Evolutionary conservation across 2,329 filamentous ascomycete genomes (phyloP).

Genomic region (Neonectria faginata): DNA sequence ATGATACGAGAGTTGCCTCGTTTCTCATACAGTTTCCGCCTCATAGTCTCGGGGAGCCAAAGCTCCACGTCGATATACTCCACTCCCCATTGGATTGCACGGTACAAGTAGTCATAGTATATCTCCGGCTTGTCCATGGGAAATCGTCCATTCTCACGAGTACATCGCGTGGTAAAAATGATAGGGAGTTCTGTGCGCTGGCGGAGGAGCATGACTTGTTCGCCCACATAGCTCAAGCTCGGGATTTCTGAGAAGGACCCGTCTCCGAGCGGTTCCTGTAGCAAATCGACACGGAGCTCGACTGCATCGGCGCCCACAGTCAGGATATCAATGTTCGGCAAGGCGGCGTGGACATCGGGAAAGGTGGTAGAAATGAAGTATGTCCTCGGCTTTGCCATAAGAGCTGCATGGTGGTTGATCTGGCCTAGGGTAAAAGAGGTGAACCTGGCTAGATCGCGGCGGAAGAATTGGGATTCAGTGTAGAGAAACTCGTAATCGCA

Average conservation of each 20-base stretch:
- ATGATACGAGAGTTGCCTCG: constrained; percentile 87
- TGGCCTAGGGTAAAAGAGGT: constrained; percentile 84
- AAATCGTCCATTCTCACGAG: constrained; percentile 83
- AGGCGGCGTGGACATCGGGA: constrained; percentile 82
- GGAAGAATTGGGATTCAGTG: constrained; percentile 76
- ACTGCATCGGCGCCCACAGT: constrained; percentile 89
- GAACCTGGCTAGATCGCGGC: constrained; percentile 82
- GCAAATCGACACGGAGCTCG: constrained; percentile 84
- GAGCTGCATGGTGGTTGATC: constrained; percentile 79
- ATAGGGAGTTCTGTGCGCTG: constrained; percentile 90
- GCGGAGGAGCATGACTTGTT: constrained; percentile 86
- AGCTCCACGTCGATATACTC: constrained; percentile 92
- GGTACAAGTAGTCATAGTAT: constrained; percentile 83
- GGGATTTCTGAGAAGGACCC: constrained; percentile 74
- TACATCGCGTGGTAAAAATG: constrained; percentile 88
- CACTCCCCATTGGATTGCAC: constrained; percentile 88
- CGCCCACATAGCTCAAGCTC: constrained; percentile 84
- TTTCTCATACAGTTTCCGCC: constrained; percentile 73
- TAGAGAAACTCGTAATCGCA: constrained; percentile 93
- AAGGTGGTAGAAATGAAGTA: constrained; percentile 92
- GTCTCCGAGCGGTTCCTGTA: constrained; percentile 76
- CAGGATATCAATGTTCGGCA: constrained; percentile 87
- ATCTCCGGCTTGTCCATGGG: constrained; percentile 83
- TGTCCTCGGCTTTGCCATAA: constrained; percentile 82
- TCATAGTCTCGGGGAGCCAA: constrained; percentile 83